These are phyloP conservation scores for Mrakia gelida DNA, from an alignment of 768 basidiomycete genomes.

Conservation along the genomic window DNA sequence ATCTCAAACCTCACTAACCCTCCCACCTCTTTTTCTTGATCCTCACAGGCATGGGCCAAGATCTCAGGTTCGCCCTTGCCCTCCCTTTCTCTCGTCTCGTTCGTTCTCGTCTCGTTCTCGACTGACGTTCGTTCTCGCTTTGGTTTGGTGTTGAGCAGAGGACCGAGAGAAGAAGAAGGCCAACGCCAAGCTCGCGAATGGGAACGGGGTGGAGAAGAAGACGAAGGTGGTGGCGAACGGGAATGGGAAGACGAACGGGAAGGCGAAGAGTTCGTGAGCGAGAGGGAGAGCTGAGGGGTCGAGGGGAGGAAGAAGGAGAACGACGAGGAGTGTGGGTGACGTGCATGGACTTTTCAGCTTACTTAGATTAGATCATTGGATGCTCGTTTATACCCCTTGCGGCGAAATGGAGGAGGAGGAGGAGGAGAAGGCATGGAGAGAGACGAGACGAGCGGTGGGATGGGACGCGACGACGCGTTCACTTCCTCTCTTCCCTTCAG, in stretches of 20 bases:
- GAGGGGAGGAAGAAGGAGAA: too few relatives aligned
- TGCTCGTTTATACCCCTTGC: too few relatives aligned
- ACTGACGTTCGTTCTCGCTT: background rate
- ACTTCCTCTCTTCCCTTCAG: too few relatives aligned
- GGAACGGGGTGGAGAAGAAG: background rate
- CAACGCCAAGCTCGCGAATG: background rate
- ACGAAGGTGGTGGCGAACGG: background rate
- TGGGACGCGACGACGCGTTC: too few relatives aligned
- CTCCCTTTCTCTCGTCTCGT: background rate
- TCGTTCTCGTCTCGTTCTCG: background rate
- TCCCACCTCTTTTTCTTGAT: too few relatives aligned
- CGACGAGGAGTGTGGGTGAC: too few relatives aligned
- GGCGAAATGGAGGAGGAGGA: too few relatives aligned
- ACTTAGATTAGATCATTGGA: too few relatives aligned
- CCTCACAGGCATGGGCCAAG: too few relatives aligned
- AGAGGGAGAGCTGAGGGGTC: background rate
- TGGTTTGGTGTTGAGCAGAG: background rate
- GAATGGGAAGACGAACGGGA: background rate
- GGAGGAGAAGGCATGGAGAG: too few relatives aligned
- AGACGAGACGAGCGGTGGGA: too few relatives aligned
- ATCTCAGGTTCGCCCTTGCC: background rate
- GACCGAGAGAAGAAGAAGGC: slow-evolving; percentile 2
- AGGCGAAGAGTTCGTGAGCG: background rate
- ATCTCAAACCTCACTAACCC: background rate
- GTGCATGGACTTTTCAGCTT: too few relatives aligned